phyloP scores from a whole-genome alignment of 306 rosid genomes.

The Glycine tomentella region DNA sequence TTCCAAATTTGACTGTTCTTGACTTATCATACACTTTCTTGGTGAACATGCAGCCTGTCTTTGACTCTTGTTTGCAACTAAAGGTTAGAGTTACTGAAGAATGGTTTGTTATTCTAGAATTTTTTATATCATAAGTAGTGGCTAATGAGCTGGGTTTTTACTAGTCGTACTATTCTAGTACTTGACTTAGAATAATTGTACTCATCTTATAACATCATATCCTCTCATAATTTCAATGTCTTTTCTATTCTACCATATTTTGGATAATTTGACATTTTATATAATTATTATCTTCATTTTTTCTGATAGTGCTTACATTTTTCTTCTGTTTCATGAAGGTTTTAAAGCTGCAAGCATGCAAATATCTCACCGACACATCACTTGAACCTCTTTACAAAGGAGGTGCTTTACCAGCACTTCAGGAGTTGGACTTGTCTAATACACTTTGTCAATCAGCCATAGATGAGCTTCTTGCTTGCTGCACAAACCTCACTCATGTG shows the following conservation, averaged over 20 bases:
- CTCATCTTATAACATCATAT: not conserved
- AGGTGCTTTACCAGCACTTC: constrained; percentile 85
- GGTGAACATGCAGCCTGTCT: constrained; percentile 78
- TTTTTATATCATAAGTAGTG: not conserved
- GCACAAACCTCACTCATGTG: constrained; percentile 80
- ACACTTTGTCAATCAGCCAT: constrained; percentile 81
- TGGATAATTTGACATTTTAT: not conserved
- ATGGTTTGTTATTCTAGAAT: not conserved
- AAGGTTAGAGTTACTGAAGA: constrained; percentile 56
- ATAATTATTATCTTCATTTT: constrained; percentile 10
- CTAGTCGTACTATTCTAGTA: not conserved
- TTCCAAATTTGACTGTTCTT: constrained; percentile 67
- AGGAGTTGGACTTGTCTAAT: constrained; percentile 84
- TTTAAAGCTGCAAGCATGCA: constrained; percentile 87
- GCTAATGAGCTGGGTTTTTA: not conserved
- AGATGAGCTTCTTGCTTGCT: constrained; percentile 84
- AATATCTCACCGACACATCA: constrained; percentile 72
- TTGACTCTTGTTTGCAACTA: constrained; percentile 74
- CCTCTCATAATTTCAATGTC: not conserved
- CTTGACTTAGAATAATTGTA: constrained; percentile 11
- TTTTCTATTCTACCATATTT: constrained; percentile 7
- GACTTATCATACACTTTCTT: constrained; percentile 89
- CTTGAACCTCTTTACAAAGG: constrained; percentile 88
- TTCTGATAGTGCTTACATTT: constrained; percentile 21
- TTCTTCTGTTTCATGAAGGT: constrained; percentile 58